Base-by-base conservation (phyloP, 768 basidiomycete species). In the Roridomyces roridus region DNA sequence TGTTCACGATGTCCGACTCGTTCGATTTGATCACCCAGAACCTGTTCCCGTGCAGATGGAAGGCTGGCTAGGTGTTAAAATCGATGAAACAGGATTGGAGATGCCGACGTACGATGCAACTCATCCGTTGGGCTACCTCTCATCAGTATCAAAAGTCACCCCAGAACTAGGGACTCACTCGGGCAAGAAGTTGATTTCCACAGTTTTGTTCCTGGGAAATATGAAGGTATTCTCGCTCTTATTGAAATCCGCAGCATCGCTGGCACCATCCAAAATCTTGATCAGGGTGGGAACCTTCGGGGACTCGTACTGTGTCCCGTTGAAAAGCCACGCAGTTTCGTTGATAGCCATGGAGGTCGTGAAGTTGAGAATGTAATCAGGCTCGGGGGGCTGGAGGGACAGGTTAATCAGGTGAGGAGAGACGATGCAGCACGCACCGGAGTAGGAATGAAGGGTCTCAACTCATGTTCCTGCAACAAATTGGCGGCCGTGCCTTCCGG, bases 21-120 rank as follows among this genome's bases (percentile, higher is more conserved):
- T 73, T 74, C 40, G 65, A 73, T 59, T 80, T 77, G 56, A 80
- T 64, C 15, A 80, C 71, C 60, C 68, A 74, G 67, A 77, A 80
- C 35, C 75, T 57, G 70, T 31, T 28, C 15, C 70, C 70, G 64
- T 71, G 72, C 59, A 72, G 56, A 37, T 63, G 61, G 70, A 62
- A 70, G 17, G n/a, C n/a, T n/a, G n/a, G n/a, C n/a, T n/a, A n/a
- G n/a, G n/a, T n/a, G n/a, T n/a, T n/a, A n/a, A n/a, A n/a, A n/a
- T n/a, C n/a, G n/a, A n/a, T n/a, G n/a, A n/a, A n/a, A n/a, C n/a
- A n/a, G n/a, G n/a, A n/a, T n/a, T n/a, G n/a, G n/a, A n/a, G n/a
- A n/a, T n/a, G n/a, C n/a, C n/a, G n/a, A n/a, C n/a, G n/a, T n/a
- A n/a, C n/a, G 54, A 21, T 55, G 54, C 21, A 28, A 66, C 63